phyloP scores from a whole-genome alignment of 2,329 filamentous ascomycete species.

The Chaetoscypha palmicola region DNA sequence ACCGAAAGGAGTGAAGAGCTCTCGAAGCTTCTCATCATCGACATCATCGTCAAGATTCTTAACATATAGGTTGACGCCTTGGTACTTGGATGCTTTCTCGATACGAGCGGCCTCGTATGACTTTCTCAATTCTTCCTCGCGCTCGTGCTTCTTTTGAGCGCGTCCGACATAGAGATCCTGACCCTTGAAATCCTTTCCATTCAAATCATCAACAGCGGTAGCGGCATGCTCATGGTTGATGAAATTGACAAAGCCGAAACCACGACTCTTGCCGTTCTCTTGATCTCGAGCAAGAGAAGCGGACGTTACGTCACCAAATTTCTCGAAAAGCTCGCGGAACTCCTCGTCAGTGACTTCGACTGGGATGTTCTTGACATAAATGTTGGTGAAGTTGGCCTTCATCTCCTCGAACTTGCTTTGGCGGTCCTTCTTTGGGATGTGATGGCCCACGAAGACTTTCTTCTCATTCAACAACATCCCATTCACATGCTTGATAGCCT shows the following conservation, averaged over 20 bases:
- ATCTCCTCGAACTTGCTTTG: conserved; percentile 99
- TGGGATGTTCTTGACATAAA: conserved; percentile 98
- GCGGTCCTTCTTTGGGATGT: conserved; percentile 99
- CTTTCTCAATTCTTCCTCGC: conserved; percentile 97
- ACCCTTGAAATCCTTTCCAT: conserved; percentile 84
- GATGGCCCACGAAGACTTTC: conserved; percentile 98
- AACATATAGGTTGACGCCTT: conserved; percentile 98
- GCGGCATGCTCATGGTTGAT: conserved; percentile 81
- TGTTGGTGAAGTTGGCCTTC: conserved; percentile 99
- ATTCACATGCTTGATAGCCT: conserved; percentile 99
- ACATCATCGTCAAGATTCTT: conserved; percentile 98
- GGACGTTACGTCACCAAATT: conserved; percentile 89
- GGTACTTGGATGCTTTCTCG: conserved; percentile 99
- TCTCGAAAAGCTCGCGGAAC: conserved; percentile 89
- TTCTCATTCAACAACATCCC: conserved; percentile 99
- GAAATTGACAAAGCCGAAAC: conserved; percentile 96
- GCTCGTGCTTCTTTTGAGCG: conserved; percentile 99
- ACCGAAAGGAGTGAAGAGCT: conserved; percentile 85
- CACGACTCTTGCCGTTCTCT: conserved; percentile 83
- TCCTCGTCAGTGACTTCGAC: conserved; percentile 82
- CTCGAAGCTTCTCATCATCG: conserved; percentile 94
- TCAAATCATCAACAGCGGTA: conserved; percentile 83
- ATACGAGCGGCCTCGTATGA: conserved; percentile 96
- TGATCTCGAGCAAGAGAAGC: conserved; percentile 84
- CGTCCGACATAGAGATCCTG: conserved; percentile 97